These are phyloP conservation scores for Auxenochlorella pyrenoidosa DNA, from an alignment of 139 green algal genomes.

Conservation along the genomic window DNA sequence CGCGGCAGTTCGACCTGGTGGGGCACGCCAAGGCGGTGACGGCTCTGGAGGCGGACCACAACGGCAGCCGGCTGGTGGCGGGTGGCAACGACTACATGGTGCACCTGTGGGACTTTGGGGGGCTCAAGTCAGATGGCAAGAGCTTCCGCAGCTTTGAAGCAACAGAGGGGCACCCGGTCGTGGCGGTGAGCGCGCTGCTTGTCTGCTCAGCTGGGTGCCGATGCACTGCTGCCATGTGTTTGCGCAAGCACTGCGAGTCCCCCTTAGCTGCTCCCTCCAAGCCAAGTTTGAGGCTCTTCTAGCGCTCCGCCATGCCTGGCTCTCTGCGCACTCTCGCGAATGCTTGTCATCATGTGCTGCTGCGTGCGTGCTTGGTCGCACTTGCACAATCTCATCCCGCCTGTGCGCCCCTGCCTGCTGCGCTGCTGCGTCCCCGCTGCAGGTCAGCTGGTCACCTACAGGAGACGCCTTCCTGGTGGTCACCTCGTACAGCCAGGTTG, in stretches of 20 bases:
- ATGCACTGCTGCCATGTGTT: not conserved
- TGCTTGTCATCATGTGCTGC: not conserved
- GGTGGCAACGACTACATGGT: conserved; percentile 87
- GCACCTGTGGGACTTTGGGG: conserved; percentile 91
- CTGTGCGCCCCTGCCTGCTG: not conserved
- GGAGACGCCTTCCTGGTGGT: conserved; percentile 88
- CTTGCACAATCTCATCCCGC: not conserved
- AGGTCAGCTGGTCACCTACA: conserved; percentile 76
- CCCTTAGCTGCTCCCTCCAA: no score
- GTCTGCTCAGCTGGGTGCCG: not conserved
- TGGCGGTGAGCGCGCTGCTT: conserved; percentile 10
- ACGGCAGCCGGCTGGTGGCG: conserved; percentile 75
- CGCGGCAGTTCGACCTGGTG: conserved; percentile 9
- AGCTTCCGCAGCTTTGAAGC: conserved; percentile 82
- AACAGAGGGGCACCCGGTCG: conserved; percentile 84
- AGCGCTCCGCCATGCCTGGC: not conserved
- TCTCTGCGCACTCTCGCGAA: not conserved
- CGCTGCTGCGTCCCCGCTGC: not conserved
- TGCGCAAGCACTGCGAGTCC: not conserved
- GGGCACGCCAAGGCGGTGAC: conserved; percentile 75
- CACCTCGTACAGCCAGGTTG: conserved; percentile 48
- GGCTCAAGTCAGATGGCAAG: conserved; percentile 89
- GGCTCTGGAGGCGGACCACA: conserved; percentile 82
- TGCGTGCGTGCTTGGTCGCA: not conserved
- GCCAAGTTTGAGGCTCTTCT: not conserved